Evolutionary conservation across 495 filamentous ascomycete species (phyloP).

Genomic region (Lindgomyces ingoldianus): DNA sequence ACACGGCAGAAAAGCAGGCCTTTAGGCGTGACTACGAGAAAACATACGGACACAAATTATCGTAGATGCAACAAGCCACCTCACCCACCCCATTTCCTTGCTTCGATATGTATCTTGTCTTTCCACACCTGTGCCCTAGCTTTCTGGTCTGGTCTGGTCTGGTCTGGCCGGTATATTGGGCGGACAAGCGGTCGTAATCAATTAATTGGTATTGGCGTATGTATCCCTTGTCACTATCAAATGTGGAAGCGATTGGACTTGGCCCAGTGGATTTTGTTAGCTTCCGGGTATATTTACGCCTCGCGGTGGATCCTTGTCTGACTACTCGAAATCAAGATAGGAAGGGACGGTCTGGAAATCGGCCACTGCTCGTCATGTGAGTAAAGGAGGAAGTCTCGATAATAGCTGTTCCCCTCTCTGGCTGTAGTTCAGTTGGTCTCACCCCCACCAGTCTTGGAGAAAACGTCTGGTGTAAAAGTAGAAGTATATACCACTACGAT

Average conservation of each 20-base stretch:
- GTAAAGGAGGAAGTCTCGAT: too few species aligned
- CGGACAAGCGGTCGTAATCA: background rate
- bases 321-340: background rate
- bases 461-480: background rate
- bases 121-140: background rate
- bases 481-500: background rate
- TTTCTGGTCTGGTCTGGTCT: background rate
- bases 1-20: background rate
- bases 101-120: background rate
- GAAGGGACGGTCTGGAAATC: too few species aligned
- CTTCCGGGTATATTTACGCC: background rate
- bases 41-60: background rate
- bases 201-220: background rate
- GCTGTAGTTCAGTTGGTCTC: background rate
- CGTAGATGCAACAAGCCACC: too few species aligned
- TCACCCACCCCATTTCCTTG: background rate
- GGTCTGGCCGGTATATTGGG: background rate
- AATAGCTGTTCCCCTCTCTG: too few species aligned
- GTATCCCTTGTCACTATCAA: background rate
- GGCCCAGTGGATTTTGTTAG: too few species aligned
- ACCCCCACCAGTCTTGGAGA: background rate
- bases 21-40: background rate
- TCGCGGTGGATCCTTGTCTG: background rate
- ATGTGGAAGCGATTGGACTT: background rate
- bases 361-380: too few species aligned